phyloP scores from a whole-genome alignment of 192 early-diverging fungal genomes.

The Funneliformis mosseae region DNA sequence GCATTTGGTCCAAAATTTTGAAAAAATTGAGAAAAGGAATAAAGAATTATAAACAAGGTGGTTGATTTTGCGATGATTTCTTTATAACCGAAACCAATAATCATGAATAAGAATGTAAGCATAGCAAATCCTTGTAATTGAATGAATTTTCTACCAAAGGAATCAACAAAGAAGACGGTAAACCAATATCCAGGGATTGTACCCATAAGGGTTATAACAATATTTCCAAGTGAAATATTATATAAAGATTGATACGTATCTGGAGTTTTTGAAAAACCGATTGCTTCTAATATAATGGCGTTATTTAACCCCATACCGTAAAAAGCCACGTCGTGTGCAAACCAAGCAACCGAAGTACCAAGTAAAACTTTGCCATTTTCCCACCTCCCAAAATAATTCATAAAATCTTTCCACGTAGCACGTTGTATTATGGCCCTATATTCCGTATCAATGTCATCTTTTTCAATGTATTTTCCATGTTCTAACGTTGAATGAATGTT shows the following conservation, averaged over 20 bases:
- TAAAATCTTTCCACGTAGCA: constrained; percentile 60
- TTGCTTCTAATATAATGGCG: constrained; percentile 69
- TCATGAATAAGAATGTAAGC: constrained; percentile 71
- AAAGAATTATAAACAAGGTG: constrained; percentile 45
- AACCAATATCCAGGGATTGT: constrained; percentile 97
- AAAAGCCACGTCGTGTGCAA: constrained; percentile 75
- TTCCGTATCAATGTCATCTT: constrained; percentile 37
- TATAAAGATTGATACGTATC: constrained; percentile 52
- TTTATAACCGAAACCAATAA: constrained; percentile 74
- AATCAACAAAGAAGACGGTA: constrained; percentile 86
- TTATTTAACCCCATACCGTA: constrained; percentile 86
- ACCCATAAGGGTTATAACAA: constrained; percentile 86
- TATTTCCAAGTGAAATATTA: constrained; percentile 83
- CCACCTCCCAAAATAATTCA: constrained; percentile 78
- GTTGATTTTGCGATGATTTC: constrained; percentile 60
- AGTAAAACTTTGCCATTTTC: constrained; percentile 79
- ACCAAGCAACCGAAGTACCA: constrained; percentile 77
- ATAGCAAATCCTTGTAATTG: constrained; percentile 86
- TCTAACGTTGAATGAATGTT: constrained; percentile 49
- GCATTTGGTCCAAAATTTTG: constrained; percentile 97
- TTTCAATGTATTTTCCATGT: constrained; percentile 49
- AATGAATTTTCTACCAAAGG: constrained; percentile 89
- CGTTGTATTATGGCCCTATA: constrained; percentile 40
- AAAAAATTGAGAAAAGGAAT: constrained; percentile 57
- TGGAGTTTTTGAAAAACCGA: constrained; percentile 60